These are phyloP conservation scores for Suillus paluster DNA, from an alignment of 768 basidiomycete genomes.

Conservation along the genomic window DNA sequence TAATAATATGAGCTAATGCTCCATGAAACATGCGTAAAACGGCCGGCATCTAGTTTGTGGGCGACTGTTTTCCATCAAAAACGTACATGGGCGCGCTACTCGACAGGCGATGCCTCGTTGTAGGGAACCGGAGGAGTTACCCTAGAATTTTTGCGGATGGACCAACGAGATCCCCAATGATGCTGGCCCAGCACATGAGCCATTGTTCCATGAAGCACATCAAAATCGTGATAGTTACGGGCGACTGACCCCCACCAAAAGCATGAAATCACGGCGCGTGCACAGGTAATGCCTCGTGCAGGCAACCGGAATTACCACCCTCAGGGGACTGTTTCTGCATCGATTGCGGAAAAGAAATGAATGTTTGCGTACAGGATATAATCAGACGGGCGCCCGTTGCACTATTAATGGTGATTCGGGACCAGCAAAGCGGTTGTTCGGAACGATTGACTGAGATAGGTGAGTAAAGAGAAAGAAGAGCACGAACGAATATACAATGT, in stretches of 20 bases:
- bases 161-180: background rate
- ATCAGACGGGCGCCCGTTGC: background rate
- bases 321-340: background rate
- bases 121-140: background rate
- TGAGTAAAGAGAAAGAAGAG: background rate
- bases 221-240: background rate
- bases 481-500: background rate
- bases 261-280: background rate
- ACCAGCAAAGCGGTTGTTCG: background rate
- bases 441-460: background rate
- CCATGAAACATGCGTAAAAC: background rate
- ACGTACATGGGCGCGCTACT: background rate
- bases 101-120: constrained; percentile 3
- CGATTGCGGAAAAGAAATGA: background rate
- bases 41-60: background rate
- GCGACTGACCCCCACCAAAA: background rate
- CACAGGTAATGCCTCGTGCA: background rate
- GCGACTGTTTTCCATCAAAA: background rate
- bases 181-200: background rate
- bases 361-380: background rate
- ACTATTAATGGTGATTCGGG: background rate
- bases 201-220: background rate
- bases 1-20: background rate
- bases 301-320: background rate
- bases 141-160: background rate